Base-by-base conservation (phyloP, 768 basidiomycete genomes). In the Boletellus emodensis region DNA sequence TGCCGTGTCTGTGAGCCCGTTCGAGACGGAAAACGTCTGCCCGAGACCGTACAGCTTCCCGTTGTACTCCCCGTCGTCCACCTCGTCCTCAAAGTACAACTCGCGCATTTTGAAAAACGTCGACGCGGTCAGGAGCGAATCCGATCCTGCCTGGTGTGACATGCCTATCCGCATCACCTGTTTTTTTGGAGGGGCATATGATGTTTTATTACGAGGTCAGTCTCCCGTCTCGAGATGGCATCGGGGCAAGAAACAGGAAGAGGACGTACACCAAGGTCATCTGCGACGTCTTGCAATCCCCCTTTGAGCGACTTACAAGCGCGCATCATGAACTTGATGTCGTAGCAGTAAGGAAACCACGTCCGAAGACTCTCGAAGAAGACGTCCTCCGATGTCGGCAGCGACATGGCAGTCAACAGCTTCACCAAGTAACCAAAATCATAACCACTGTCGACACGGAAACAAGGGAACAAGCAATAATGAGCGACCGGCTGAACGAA, bases 361-460 rank as follows among this genome's bases (percentile, higher is more conserved):
- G 82, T 85, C 52, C 74, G 79, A 28, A 98, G 77, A 40, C 87
- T 80, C 40, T 89, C 82, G 66, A 97, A 96, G 73, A 98, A 98
- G 6, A 80, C 78, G 55, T 89, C 87, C 71, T 99, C 96, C 22
- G 83, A 83, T 17, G 85, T 83, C 9, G 96, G 96, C 52, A 98
- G 72, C 40, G 93, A 89, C 61, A 85, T 76, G 54, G 81, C 86
- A 20, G 90, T 89, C 44, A 99, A 78, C 37, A 98, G 80, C 68
- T 95, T 96, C 69, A 99, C 84, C 60, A 99, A 89, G 67, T 98
- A 99, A 33, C 96, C 96, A 71, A 99, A 98, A 70, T 99, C 96
- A 71, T 98, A 98, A 43, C 95, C 96, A 69, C 95, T 98, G 63
- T 46, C 24, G 5, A 26, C 24, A 40, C 28, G 18, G 34, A 41